Conservation (phyloP, 1,139 yeast genomes). For the Maudiozyma humilis region DNA sequence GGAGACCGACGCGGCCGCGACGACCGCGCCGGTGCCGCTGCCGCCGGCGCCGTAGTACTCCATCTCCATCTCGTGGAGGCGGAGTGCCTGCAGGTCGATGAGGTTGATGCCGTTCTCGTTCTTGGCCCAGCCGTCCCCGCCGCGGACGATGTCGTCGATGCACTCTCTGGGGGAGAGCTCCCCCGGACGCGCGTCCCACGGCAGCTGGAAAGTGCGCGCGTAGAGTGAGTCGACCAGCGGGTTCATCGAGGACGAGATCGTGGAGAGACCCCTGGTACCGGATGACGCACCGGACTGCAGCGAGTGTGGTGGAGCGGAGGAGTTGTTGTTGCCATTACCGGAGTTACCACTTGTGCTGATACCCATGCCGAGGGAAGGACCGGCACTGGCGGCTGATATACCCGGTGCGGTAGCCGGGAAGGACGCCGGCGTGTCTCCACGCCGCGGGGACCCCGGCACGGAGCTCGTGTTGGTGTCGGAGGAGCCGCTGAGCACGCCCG, state of each 20-base stretch:
- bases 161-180: slow-evolving; percentile 68
- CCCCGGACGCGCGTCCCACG: slow-evolving; percentile 75
- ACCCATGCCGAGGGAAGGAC: background rate
- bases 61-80: slow-evolving; percentile 20
- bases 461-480: too few relatives aligned
- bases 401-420: too few relatives aligned
- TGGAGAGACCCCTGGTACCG: slow-evolving; percentile 10
- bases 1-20: background rate
- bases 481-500: too few relatives aligned
- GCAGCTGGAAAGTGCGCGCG: slow-evolving; percentile 55
- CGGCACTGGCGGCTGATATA: too few relatives aligned
- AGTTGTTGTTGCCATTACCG: too few relatives aligned
- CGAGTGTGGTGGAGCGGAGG: background rate
- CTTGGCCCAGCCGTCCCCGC: slow-evolving; percentile 62
- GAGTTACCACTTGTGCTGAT: too few relatives aligned
- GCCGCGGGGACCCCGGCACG: too few relatives aligned
- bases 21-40: background rate
- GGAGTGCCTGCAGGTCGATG: slow-evolving; percentile 37
- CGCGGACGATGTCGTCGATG: slow-evolving; percentile 65
- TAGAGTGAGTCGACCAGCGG: slow-evolving; percentile 49
- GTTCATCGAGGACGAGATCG: slow-evolving; percentile 27
- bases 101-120: slow-evolving; percentile 38
- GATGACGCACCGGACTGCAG: slow-evolving; percentile 1
- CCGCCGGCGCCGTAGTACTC: slow-evolving; percentile 10
- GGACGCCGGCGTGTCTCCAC: too few relatives aligned